Evolutionary conservation across 2,329 filamentous ascomycete genomes (phyloP), one percentile per base, ranked within the genome.

Genomic region (Ophiostoma tasmaniense): DNA sequence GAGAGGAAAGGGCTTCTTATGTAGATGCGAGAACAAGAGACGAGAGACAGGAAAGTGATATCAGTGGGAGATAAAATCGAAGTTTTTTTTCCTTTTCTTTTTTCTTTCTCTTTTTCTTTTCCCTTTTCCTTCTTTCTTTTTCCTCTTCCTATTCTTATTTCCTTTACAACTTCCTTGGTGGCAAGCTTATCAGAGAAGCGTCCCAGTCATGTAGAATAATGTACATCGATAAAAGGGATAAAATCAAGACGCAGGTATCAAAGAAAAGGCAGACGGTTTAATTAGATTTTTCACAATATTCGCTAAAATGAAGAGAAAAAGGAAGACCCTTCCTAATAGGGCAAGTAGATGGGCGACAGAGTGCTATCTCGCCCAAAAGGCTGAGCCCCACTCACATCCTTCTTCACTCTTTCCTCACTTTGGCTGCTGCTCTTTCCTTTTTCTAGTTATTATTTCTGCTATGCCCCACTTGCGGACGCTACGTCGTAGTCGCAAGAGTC

Each of bases 161-260:
- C 59, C 59, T 62, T 59, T 59, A 30, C 52, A 59, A 59, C 55
- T 28, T 59, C 55, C 55, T 59, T 59, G 55, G 55, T 59, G 55
- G 55, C 55, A 59, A 59, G 61, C 61, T 64, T 64, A 64, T 64
- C 61, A 37, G 30, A 37, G 30, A 61, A 30, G 61, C 13, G 30
- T 37, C 25, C 30, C 35, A 35, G 59, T 62, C 11, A 62, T 39
- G 20, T 64, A 35, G 30, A 64, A 39, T 37, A 64, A 37, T 22
- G 35, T 37, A 37, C 37, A 64, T 33, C 7, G 30, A 62, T 62
- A 33, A 62, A 62, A n/a, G 17, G 28, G 33, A 64, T 62, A 35
- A 33, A 64, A 64, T 22, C 37, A 25, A 39, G 14, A 61, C 28
- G 11, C 25, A 11, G 25, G 33, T 6, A 33, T 33, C 33, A 33